These are phyloP conservation scores for Starmerella sp. DNA, from an alignment of 805 yeast genomes.

Conservation along the genomic window DNA sequence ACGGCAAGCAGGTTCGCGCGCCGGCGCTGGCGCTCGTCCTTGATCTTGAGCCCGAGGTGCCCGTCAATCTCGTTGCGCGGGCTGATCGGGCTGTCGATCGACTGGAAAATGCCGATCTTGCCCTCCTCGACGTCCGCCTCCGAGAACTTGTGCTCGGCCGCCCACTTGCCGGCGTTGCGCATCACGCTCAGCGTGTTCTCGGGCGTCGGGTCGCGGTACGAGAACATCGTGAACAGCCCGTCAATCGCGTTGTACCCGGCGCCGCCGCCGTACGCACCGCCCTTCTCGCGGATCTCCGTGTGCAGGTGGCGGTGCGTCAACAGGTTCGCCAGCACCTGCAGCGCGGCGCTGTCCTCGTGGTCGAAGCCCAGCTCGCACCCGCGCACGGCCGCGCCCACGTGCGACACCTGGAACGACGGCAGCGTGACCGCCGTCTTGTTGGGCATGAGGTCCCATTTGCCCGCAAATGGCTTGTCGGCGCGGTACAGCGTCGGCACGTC, in stretches of 20 bases:
- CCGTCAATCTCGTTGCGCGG: constrained; percentile 66
- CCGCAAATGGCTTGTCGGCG: not conserved
- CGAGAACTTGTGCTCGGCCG: constrained; percentile 42
- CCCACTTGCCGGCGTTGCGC: constrained; percentile 40
- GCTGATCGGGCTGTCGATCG: constrained; percentile 79
- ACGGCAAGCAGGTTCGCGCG: constrained; percentile 66
- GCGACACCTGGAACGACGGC: constrained; percentile 75
- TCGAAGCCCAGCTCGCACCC: constrained; percentile 52
- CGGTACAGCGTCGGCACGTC: constrained; percentile 1
- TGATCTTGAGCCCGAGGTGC: constrained; percentile 54
- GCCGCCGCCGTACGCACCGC: constrained; percentile 98
- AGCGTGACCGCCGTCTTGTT: constrained; percentile 45
- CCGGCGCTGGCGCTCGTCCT: constrained; percentile 67
- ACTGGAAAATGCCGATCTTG: constrained; percentile 80
- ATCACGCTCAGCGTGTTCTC: constrained; percentile 54
- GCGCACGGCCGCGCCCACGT: constrained; percentile 53
- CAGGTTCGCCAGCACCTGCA: constrained; percentile 71
- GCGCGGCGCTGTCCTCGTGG: constrained; percentile 67
- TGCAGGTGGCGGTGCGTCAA: constrained; percentile 76
- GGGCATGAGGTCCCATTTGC: constrained; percentile 10
- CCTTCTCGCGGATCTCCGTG: constrained; percentile 82
- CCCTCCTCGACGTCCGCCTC: constrained; percentile 73
- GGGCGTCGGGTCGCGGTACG: constrained; percentile 92
- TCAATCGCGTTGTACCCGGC: constrained; percentile 69
- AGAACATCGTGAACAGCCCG: constrained; percentile 70